phyloP scores from a whole-genome alignment of 352 stramenopile genomes.

The Globisporangium radiosum region DNA sequence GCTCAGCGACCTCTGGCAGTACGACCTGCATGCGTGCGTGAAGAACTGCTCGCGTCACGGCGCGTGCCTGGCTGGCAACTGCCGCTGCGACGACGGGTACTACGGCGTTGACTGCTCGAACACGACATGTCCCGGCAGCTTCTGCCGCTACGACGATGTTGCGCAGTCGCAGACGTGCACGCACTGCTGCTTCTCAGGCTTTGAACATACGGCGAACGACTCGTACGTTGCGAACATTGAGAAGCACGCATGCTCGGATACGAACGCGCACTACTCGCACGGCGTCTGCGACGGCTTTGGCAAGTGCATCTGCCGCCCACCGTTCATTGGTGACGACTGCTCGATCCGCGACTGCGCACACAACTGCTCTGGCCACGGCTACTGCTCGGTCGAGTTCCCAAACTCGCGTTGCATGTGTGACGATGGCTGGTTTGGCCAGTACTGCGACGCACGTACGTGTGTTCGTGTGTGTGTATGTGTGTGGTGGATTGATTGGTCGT shows the following conservation, averaged over 20 bases:
- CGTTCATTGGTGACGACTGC: constrained; percentile 90
- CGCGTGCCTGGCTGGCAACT: constrained; percentile 89
- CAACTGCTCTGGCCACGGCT: constrained; percentile 92
- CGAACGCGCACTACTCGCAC: constrained; percentile 88
- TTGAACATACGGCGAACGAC: constrained; percentile 83
- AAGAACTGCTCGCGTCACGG: constrained; percentile 93
- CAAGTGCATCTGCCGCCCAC: constrained; percentile 91
- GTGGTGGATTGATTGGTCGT: neutral
- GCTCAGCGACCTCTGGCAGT: constrained; percentile 88
- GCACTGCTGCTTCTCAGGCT: constrained; percentile 92
- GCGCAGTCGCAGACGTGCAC: constrained; percentile 82
- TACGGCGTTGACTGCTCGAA: constrained; percentile 97
- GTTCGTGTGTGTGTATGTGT: too few species aligned
- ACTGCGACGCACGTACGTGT: constrained; percentile 81
- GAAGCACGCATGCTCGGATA: constrained; percentile 82
- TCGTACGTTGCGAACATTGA: constrained; percentile 87
- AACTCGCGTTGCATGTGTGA: constrained; percentile 94
- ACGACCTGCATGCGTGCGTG: constrained; percentile 85
- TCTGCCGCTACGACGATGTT: constrained; percentile 89
- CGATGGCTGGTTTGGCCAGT: constrained; percentile 92
- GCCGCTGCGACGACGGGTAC: constrained; percentile 92
- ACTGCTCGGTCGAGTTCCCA: constrained; percentile 95
- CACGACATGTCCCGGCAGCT: constrained; percentile 89
- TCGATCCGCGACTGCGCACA: constrained; percentile 90
- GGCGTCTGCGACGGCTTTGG: constrained; percentile 96